phyloP scores from a whole-genome alignment of 768 basidiomycete genomes.

The Mycena albidolilacea region DNA sequence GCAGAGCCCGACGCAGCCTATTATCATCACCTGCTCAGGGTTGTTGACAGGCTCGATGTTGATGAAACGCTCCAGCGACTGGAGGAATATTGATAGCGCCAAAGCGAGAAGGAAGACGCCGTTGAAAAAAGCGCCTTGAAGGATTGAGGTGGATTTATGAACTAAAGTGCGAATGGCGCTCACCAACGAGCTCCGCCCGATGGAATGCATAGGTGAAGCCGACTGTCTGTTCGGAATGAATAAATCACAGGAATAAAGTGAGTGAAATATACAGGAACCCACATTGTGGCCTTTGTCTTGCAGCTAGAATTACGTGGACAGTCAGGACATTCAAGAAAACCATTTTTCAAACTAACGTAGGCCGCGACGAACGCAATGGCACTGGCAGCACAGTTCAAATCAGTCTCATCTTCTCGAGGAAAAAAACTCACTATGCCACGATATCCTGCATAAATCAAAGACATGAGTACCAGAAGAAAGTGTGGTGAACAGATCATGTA shows the following conservation, averaged over 20 bases:
- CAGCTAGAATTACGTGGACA: slow-evolving; percentile 46
- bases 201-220: slow-evolving; percentile 71
- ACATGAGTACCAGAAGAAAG: slow-evolving; percentile 29
- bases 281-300: slow-evolving; percentile 62
- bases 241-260: slow-evolving; percentile 9
- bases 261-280: slow-evolving; percentile 36
- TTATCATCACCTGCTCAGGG: slow-evolving; percentile 62
- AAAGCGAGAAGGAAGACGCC: slow-evolving; percentile 68
- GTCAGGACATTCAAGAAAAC: background rate
- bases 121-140: slow-evolving; percentile 67
- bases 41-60: slow-evolving; percentile 59
- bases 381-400: slow-evolving; percentile 41
- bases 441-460: slow-evolving; percentile 53
- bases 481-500: slow-evolving; percentile 43
- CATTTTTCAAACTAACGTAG: slow-evolving; percentile 52
- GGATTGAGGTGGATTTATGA: background rate
- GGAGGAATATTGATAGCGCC: slow-evolving; percentile 66
- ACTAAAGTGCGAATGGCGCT: slow-evolving; percentile 30
- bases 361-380: slow-evolving; percentile 63
- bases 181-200: slow-evolving; percentile 70
- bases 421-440: slow-evolving; percentile 58
- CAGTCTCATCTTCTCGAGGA: background rate
- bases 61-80: slow-evolving; percentile 70
- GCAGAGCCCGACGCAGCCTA: slow-evolving; percentile 62
- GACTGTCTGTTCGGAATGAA: slow-evolving; percentile 52